Percentiles rank a stretch among this genome's conserved stretches.
These are phyloP conservation scores for Cystofilobasidium capitatum DNA, from an alignment of 768 basidiomycete species.

Conservation along the genomic window DNA sequence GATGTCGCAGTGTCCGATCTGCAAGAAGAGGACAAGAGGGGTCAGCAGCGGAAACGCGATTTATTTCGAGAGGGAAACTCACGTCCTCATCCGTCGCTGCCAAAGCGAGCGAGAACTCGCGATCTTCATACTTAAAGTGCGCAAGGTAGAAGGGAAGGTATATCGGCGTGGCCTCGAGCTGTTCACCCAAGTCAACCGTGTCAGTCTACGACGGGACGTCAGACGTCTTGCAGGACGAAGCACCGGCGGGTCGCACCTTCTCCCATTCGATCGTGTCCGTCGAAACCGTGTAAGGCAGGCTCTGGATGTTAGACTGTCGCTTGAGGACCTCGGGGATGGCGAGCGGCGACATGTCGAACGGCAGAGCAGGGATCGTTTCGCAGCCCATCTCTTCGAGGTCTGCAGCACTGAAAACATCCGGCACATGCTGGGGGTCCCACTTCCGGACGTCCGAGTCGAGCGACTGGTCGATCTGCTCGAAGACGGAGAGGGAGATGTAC, in stretches of 20 bases:
- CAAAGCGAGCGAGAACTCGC: background rate
- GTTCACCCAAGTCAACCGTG: background rate
- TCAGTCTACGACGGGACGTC: background rate
- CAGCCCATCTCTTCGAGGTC: background rate
- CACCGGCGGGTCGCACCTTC: conserved; percentile 3
- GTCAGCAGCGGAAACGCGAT: background rate
- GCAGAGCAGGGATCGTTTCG: conserved; percentile 6
- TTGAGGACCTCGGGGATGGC: background rate
- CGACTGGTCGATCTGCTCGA: background rate
- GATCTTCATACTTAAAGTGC: background rate
- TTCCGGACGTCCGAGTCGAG: background rate
- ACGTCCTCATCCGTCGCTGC: conserved; percentile 1
- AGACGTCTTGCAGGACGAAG: background rate
- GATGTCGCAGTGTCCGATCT: conserved; percentile 3
- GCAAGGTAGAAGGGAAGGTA: conserved; percentile 18
- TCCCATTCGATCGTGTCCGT: background rate
- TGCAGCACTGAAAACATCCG: background rate
- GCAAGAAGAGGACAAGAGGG: background rate
- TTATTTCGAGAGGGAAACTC: background rate
- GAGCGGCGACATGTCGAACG: conserved; percentile 17
- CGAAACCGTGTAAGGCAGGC: background rate
- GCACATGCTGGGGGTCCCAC: background rate
- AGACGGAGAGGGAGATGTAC: background rate
- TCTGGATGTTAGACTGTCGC: background rate
- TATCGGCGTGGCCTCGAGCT: conserved; percentile 17